These are phyloP conservation scores for Solanum ossicruentum DNA, from an alignment of 257 asterid species.

Conservation along the genomic window DNA sequence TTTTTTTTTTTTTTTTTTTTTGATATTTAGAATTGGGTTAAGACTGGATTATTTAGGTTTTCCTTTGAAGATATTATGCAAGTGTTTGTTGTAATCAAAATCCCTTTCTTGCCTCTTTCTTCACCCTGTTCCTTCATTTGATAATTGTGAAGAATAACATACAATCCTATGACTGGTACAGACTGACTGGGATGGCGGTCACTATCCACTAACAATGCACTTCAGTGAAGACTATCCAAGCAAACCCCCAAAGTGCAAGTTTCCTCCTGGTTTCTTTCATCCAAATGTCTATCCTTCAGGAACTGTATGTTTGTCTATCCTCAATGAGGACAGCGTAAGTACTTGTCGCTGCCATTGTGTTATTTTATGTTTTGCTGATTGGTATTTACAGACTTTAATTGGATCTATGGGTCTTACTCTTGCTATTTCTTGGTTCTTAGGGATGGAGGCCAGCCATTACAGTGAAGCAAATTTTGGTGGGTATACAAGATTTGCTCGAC, in stretches of 20 bases:
- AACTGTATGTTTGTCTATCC: constrained; percentile 79
- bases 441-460: constrained; percentile 38
- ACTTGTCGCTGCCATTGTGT: background rate
- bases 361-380: background rate
- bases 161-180: constrained; percentile 11
- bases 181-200: constrained; percentile 92
- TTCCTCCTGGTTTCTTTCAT: constrained; percentile 70
- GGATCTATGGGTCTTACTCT: background rate
- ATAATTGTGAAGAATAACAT: background rate
- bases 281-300: constrained; percentile 93
- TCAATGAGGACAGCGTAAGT: constrained; percentile 82
- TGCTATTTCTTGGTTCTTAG: constrained; percentile 1
- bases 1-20: background rate
- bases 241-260: constrained; percentile 85
- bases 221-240: constrained; percentile 90
- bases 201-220: constrained; percentile 64
- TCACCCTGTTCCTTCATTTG: background rate
- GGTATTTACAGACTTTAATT: background rate
- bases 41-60: background rate
- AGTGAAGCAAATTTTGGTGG: constrained; percentile 27
- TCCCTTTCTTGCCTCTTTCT: background rate
- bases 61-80: background rate
- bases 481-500: constrained; percentile 30
- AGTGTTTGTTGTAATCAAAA: background rate
- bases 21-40: background rate